Percentiles rank a stretch among this genome's conserved stretches.
Evolutionary conservation across 2,329 filamentous ascomycete species (phyloP).

Genomic region (Plectosphaerella cucumerina): DNA sequence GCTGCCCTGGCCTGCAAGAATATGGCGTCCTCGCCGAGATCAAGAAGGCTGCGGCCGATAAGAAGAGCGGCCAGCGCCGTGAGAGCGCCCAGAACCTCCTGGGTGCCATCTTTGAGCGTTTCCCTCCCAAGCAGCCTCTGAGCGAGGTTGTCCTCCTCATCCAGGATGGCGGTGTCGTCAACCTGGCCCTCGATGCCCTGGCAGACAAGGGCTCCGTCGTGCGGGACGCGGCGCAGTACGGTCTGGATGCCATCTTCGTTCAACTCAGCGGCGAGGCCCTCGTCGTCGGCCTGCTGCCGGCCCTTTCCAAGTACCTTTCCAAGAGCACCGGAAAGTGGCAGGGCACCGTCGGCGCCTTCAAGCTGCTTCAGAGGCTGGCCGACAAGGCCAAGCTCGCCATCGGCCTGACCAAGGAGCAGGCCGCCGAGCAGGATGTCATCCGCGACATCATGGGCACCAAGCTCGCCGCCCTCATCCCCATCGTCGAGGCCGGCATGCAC

Average conservation of each 20-base stretch:
- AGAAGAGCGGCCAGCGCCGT: conserved; percentile 81
- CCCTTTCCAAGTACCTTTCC: conserved; percentile 68
- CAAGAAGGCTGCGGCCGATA: conserved; percentile 78
- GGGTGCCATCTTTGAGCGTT: conserved; percentile 87
- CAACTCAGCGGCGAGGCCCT: conserved; percentile 78
- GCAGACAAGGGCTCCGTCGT: conserved; percentile 88
- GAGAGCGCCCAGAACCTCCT: conserved; percentile 95
- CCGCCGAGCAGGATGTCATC: conserved; percentile 82
- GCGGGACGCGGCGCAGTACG: conserved; percentile 89
- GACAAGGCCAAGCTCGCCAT: conserved; percentile 87
- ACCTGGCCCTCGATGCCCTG: conserved; percentile 74
- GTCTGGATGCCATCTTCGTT: conserved; percentile 81
- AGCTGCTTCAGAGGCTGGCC: conserved; percentile 86
- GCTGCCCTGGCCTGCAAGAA: conserved; percentile 45
- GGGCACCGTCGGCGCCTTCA: conserved; percentile 81
- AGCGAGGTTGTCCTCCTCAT: conserved; percentile 79
- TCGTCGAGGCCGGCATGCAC: conserved; percentile 92
- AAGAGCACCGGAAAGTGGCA: conserved; percentile 96
- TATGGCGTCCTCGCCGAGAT: conserved; percentile 54
- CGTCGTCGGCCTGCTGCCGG: conserved; percentile 76
- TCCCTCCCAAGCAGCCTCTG: conserved; percentile 71
- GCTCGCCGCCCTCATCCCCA: conserved; percentile 80
- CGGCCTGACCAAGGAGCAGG: conserved; percentile 74
- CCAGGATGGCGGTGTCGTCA: conserved; percentile 72
- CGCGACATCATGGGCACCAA: conserved; percentile 86